Conservation (phyloP, 179 eudicot species). For the Beta lomatogona region DNA sequence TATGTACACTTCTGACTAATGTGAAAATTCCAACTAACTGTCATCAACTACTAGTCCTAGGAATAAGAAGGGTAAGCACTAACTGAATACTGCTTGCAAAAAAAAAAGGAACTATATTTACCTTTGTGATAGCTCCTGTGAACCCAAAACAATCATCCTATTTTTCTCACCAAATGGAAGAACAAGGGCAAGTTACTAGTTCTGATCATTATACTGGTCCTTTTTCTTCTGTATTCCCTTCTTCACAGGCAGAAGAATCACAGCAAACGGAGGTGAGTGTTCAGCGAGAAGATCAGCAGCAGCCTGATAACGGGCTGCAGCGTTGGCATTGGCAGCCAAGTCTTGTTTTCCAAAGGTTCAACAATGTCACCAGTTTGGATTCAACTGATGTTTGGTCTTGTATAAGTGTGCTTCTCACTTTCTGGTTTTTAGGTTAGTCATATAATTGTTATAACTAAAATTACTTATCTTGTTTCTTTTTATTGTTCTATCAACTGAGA, state of each 20-base stretch:
- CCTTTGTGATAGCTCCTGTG: neutral
- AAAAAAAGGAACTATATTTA: neutral
- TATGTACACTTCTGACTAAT: neutral
- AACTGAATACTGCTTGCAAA: neutral
- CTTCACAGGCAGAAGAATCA: conserved; percentile 29
- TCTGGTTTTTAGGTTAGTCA: conserved; percentile 58
- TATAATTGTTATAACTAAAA: neutral
- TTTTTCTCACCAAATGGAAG: conserved; percentile 31
- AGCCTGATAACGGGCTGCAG: conserved; percentile 5
- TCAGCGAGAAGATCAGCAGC: conserved; percentile 24
- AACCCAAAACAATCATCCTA: neutral
- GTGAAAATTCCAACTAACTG: conserved; percentile 12
- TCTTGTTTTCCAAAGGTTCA: conserved; percentile 27
- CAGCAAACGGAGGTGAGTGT: conserved; percentile 24
- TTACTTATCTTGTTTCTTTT: neutral
- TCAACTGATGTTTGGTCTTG: conserved; percentile 48
- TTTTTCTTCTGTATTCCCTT: conserved; percentile 22
- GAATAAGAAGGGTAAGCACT: conserved; percentile 24
- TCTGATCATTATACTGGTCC: conserved; percentile 13
- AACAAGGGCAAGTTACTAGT: conserved; percentile 12
- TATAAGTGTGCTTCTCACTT: conserved; percentile 44
- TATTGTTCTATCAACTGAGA: neutral
- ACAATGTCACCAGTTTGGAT: conserved; percentile 16
- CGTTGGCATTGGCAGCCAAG: conserved; percentile 10
- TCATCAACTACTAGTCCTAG: conserved; percentile 34